These are phyloP conservation scores for Salix dunnii DNA, from an alignment of 345 rosid genomes.

Conservation along the genomic window DNA sequence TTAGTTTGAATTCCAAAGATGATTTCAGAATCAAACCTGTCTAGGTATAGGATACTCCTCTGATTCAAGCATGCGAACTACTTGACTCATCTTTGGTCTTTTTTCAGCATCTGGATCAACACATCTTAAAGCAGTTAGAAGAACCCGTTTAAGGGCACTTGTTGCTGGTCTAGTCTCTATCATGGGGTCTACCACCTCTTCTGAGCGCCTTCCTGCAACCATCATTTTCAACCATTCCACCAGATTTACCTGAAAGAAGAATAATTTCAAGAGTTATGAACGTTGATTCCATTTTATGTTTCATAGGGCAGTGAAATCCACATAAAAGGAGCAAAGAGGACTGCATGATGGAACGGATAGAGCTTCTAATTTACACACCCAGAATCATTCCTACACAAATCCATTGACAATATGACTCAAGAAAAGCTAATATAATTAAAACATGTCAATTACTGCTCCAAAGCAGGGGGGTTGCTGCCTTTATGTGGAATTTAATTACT, in stretches of 20 bases:
- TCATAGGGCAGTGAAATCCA: not conserved
- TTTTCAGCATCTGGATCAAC: slow-evolving; percentile 92
- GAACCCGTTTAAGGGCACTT: slow-evolving; percentile 83
- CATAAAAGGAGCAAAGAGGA: not conserved
- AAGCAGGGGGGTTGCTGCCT: not conserved
- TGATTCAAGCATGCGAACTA: slow-evolving; percentile 86
- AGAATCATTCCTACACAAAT: not conserved
- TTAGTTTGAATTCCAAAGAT: not conserved
- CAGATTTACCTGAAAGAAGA: slow-evolving; percentile 64
- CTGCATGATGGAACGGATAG: not conserved
- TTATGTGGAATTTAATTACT: not conserved
- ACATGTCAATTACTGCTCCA: not conserved
- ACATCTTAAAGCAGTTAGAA: slow-evolving; percentile 89
- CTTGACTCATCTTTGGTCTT: slow-evolving; percentile 97
- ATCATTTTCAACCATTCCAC: slow-evolving; percentile 95
- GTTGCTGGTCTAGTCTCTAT: slow-evolving; percentile 72
- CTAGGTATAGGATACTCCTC: slow-evolving; percentile 83
- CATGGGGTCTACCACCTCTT: slow-evolving; percentile 79
- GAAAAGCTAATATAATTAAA: not conserved
- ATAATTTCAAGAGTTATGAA: slow-evolving; percentile 1
- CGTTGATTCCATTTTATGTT: not conserved
- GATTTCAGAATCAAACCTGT: slow-evolving; percentile 53
- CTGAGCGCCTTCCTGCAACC: slow-evolving; percentile 79
- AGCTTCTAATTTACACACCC: not conserved
- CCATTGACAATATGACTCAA: not conserved